Percentiles rank a stretch among this genome's conserved stretches.
Evolutionary conservation across 179 eudicot genomes (phyloP).

Genomic region (Carnegiea gigantea): DNA sequence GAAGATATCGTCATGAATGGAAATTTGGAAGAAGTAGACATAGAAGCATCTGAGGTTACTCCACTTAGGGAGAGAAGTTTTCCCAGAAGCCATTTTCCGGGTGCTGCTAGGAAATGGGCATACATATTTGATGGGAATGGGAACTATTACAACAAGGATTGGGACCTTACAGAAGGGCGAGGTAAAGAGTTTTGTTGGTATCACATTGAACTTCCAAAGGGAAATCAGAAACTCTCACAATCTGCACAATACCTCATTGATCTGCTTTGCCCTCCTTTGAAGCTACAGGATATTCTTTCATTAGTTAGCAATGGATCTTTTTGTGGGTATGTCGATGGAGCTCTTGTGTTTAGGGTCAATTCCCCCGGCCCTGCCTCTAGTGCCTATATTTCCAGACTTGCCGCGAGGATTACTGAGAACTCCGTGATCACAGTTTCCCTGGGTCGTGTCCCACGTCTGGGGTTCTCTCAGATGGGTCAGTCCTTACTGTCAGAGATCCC

Average conservation of each 20-base stretch:
- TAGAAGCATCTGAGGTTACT: slow-evolving; percentile 29
- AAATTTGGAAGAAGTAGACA: slow-evolving; percentile 38
- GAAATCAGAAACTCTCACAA: slow-evolving; percentile 67
- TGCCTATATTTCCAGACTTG: slow-evolving; percentile 77
- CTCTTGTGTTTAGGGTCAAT: slow-evolving; percentile 90
- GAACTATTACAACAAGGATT: slow-evolving; percentile 78
- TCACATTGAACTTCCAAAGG: slow-evolving; percentile 89
- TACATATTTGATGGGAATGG: slow-evolving; percentile 95
- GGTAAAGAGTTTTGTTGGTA: slow-evolving; percentile 97
- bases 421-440: slow-evolving; percentile 90
- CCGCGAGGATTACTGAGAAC: slow-evolving; percentile 86
- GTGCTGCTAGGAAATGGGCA: slow-evolving; percentile 62
- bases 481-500: slow-evolving; percentile 89
- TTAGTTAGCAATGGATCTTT: slow-evolving; percentile 89
- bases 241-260: slow-evolving; percentile 85
- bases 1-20: slow-evolving; percentile 18
- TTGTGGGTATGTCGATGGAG: slow-evolving; percentile 91
- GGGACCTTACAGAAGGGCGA: slow-evolving; percentile 81
- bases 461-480: slow-evolving; percentile 68
- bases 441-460: slow-evolving; percentile 87
- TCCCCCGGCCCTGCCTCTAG: slow-evolving; percentile 87
- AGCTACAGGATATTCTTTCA: slow-evolving; percentile 89
- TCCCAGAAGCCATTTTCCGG: slow-evolving; percentile 39
- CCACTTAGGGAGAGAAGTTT: slow-evolving; percentile 35
- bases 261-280: slow-evolving; percentile 86